Evolutionary conservation across 164 flowering plant species (phyloP), one percentile per base, ranked within the genome.

Genomic region (Cinnamomum chago): DNA sequence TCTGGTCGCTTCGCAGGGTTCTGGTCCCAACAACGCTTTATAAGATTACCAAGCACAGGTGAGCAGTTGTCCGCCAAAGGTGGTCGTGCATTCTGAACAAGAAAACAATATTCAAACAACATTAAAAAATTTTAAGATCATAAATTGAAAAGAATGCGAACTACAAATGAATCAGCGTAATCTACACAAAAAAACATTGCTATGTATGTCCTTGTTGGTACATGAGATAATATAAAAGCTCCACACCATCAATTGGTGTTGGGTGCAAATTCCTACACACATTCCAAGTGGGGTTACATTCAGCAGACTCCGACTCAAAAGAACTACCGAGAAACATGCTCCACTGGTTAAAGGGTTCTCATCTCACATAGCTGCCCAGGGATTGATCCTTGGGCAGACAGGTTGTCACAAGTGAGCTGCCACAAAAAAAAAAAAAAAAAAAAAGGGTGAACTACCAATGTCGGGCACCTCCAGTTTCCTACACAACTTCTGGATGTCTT

Each of bases 1-100:
- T 96, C 97, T 0, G 99, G 99, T 40, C 98, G 82, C 83, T 92
- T 93, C 1, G 95, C 82, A 0, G 99, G 98, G 62, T 92, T 92
- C 50, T 84, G 82, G 11, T 97, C 83, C 99, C 99, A 96, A 81
- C 99, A 96, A 0, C 90, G 86, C 82, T 88, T 92, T 58, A 96
- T 93, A 4, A 96, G 96, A 79, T 88, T 92, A 0, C 90, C 94
- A 2, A 96, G 84, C 2, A 85, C 93, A 1, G 97, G 93, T 76
- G 90, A 97, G 76, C 98, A 96, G 77, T 91, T 89, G 2, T 88
- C 92, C 5, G 97, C 92, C 72, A 96, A 33, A 28, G 92, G 95
- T 12, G 99, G 98, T 62, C 98, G 72, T 70, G 86, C 97, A 73
- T 93, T 91, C 98, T 95, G 94, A 71, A 74, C 64, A 67, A 62